Percentiles rank a stretch among this genome's conserved stretches.
These are phyloP conservation scores for Mortierella sp. DNA, from an alignment of 371 early-diverging fungal genomes.

Conservation along the genomic window DNA sequence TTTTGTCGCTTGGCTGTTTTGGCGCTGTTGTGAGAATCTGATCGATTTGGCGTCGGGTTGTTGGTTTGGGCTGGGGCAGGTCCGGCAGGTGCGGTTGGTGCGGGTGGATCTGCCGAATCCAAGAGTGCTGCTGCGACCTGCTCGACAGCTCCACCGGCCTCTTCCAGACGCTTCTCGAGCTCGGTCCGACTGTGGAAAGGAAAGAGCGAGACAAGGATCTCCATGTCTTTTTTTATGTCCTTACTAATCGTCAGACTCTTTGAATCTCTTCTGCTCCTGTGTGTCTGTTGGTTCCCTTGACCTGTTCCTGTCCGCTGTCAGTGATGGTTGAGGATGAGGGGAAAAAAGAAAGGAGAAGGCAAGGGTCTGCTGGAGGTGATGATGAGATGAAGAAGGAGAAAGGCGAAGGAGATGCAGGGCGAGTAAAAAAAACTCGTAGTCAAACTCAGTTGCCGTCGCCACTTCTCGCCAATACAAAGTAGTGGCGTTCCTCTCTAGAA, in stretches of 20 bases:
- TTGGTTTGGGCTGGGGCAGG: not conserved
- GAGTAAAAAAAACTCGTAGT: too few relatives aligned
- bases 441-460: not conserved
- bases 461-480: not conserved
- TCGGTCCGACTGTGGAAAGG: conserved; percentile 16
- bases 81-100: not conserved
- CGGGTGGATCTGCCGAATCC: not conserved
- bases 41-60: not conserved
- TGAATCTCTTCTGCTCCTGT: not conserved
- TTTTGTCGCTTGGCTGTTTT: conserved; percentile 7
- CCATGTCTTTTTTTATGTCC: conserved; percentile 2
- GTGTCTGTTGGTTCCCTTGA: not conserved
- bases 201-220: conserved; percentile 25
- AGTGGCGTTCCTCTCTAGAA: not conserved
- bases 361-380: too few relatives aligned
- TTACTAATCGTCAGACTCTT: not conserved
- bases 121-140: conserved; percentile 22
- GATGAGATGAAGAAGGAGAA: not conserved
- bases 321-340: not conserved
- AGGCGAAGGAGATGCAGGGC: not conserved
- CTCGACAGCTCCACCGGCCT: conserved; percentile 24
- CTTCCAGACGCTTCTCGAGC: conserved; percentile 20
- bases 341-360: not conserved
- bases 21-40: not conserved
- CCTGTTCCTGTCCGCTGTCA: not conserved